A percentile compares a stretch with the other conserved stretches of the same genome.
These are phyloP conservation scores for Penicillium sp. DNA, from an alignment of 2,329 filamentous ascomycete genomes.

Conservation along the genomic window DNA sequence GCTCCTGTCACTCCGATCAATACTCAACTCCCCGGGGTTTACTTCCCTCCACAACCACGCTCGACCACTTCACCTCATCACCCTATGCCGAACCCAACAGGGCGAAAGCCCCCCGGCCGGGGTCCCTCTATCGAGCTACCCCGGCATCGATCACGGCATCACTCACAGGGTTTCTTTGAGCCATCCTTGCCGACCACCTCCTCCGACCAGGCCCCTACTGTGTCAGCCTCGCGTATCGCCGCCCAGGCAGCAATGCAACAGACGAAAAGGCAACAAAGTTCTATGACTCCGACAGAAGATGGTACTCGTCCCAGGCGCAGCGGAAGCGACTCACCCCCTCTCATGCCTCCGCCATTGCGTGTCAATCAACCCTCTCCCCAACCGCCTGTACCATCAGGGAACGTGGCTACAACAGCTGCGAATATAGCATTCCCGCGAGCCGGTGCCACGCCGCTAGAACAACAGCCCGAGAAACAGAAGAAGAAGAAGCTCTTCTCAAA, in stretches of 20 bases:
- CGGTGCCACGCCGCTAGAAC: slow-evolving; percentile 36
- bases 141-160: slow-evolving; percentile 48
- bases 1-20: slow-evolving; percentile 40
- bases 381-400: slow-evolving; percentile 16
- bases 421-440: slow-evolving; percentile 61
- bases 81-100: slow-evolving; percentile 40
- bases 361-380: slow-evolving; percentile 22
- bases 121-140: slow-evolving; percentile 37
- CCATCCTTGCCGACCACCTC: slow-evolving; percentile 59
- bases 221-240: slow-evolving; percentile 62
- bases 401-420: slow-evolving; percentile 61
- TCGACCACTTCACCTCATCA: slow-evolving; percentile 32
- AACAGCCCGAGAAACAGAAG: slow-evolving; percentile 57
- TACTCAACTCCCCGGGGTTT: slow-evolving; percentile 23
- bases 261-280: slow-evolving; percentile 57
- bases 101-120: slow-evolving; percentile 40
- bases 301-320: slow-evolving; percentile 25
- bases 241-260: slow-evolving; percentile 65
- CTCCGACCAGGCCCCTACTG: slow-evolving; percentile 45
- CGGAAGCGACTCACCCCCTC: slow-evolving; percentile 37
- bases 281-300: slow-evolving; percentile 42
- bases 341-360: slow-evolving; percentile 28
- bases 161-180: slow-evolving; percentile 68
- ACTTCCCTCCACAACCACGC: slow-evolving; percentile 26
- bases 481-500: slow-evolving; percentile 70